Evolutionary conservation across 352 stramenopile species (phyloP), one percentile per base, ranked within the genome.

Genomic region (Globisporangium paddicum): DNA sequence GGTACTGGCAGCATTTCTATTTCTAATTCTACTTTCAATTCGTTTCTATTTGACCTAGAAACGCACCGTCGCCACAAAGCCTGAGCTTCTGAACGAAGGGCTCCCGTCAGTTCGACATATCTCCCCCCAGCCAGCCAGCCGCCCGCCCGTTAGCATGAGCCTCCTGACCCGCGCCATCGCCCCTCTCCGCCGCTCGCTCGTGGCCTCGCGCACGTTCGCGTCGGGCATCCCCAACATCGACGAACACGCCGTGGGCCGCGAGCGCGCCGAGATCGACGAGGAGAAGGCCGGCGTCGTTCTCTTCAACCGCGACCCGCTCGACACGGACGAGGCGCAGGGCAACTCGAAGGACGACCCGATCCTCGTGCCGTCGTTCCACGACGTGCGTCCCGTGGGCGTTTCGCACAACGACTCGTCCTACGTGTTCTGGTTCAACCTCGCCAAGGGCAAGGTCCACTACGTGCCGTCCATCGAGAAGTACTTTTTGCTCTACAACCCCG

Each of bases 271-370:
- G 66, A 65, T 93, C 34, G 79, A 93, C 28, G 74, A 78, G 55
- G 83, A 87, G 45, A 69, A 83, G 69, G 62, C 86, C 26, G 85
- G 85, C 69, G 63, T 86, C 46, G 55, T 73, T 30, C 67, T 75
- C 41, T 95, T 93, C 67, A 93, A 90, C 77, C 83, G 82, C 66
- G 83, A 95, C 68, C 81, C 86, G 63, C 73, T 95, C 60, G 82
- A 92, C 71, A 86, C 83, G 65, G 82, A 90, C 56, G 86, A 95
- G 72, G 69, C 75, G 64, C 84, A 93, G 76, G 86, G 86, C 73
- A 95, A 95, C 79, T 89, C 82, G 21, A 93, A 93, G 75, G 81
- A 95, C 47, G 80, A 95, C 72, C 86, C 86, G 60, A 95, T 95
- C 69, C 70, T 93, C 52, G 78, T 95, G 62, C 86, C 86, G 46